Conservation (phyloP, 306 rosid genomes). For the Vigna trinervia region DNA sequence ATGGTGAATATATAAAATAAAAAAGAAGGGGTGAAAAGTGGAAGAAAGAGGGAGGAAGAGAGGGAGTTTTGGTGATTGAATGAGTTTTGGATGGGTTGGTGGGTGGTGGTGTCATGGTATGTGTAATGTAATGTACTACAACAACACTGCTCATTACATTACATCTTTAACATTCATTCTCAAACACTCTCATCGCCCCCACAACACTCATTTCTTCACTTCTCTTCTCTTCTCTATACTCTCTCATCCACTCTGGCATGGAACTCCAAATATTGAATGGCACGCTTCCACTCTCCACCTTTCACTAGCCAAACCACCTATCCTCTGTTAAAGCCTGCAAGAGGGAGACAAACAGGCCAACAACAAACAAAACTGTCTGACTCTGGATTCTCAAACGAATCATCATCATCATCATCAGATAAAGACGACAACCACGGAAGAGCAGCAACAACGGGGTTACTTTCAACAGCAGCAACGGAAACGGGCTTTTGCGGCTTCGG, state of each 20-base stretch:
- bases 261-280: neutral
- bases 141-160: conserved; percentile 32
- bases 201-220: too few species aligned
- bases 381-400: conserved; percentile 79
- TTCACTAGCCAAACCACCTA: neutral
- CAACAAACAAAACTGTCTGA: conserved; percentile 40
- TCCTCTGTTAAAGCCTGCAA: neutral
- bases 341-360: too few species aligned
- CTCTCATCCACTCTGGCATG: neutral
- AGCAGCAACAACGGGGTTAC: neutral
- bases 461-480: neutral
- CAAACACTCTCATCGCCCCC: too few species aligned
- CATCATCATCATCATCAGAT: conserved; percentile 1
- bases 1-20: neutral
- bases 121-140: conserved; percentile 38
- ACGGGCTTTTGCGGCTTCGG: conserved; percentile 41
- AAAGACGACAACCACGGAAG: neutral
- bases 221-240: neutral
- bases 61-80: conserved; percentile 25
- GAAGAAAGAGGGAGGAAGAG: conserved; percentile 13
- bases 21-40: neutral
- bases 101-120: conserved; percentile 2
- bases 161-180: conserved; percentile 50
- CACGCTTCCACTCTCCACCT: neutral
- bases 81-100: conserved; percentile 35